Base-by-base conservation (phyloP, 352 stramenopile species). In the Phytopythium oedochilum region DNA sequence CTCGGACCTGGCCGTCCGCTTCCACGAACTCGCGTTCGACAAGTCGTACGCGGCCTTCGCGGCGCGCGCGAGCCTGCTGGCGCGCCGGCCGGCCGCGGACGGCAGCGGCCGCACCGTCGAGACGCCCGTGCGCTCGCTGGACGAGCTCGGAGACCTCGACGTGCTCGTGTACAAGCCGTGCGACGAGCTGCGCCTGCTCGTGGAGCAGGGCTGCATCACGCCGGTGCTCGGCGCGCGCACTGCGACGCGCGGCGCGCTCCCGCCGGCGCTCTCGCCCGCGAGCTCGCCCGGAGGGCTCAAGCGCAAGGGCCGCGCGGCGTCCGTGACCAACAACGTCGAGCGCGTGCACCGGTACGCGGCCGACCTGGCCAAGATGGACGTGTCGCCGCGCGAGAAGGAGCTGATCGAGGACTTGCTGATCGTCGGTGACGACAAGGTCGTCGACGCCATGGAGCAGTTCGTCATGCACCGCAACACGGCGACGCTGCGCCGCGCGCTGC, bases 391-490 rank as follows among this genome's bases (percentile, higher is more conserved):
- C 31, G 81, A 92, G 54, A 70, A 66, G 15, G 73, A 76, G 42
- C 65, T 77, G 8, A 83, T 92, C 40, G 78, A 88, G 64, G 78
- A 87, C 62, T 59, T 86, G 66, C 64, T 92, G 40, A 75, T 88
- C 55, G 66, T 75, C 38, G 81, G 81, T 20, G 81, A 92, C 57
- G 81, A 83, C 29, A 79, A 88, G 55, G 73, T 89, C 32, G 75
- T 87, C 9, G 78, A 92, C 47, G 81, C 81, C 29, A 88, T 92
- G 78, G 78, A 92, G 50, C 76, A 89, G 62, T 92, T 88, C 51
- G 61, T 81, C 9, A 54, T 81, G 23, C 69, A 75, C 56, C 75
- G 72, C 15, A 85, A 92, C 56, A 52, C 71, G 17, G 73, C 70
- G 14, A 64, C 63, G 0, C 66, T 92, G 40, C 66, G 67, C 5